phyloP scores from a whole-genome alignment of 371 early-diverging fungal genomes.

The Mortierella sp. region DNA sequence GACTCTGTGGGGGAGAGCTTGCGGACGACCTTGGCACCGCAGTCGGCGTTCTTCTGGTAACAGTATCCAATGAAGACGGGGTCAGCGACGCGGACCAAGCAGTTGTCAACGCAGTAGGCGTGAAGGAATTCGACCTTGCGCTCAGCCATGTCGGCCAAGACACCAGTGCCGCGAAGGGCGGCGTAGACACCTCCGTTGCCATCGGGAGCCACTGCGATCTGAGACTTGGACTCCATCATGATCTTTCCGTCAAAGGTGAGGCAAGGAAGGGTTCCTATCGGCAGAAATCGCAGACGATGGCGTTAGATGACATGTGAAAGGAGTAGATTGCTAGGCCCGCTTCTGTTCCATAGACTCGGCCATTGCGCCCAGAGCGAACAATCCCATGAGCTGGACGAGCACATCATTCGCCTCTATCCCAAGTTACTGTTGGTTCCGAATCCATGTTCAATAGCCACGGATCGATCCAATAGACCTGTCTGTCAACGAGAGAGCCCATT shows the following conservation, averaged over 20 bases:
- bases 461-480: no score
- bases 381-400: no score
- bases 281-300: neutral
- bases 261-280: conserved; percentile 37
- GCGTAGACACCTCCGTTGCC: conserved; percentile 87
- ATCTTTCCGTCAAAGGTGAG: conserved; percentile 33
- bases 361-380: no score
- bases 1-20: conserved; percentile 68
- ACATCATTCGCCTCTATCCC: no score
- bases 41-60: conserved; percentile 64
- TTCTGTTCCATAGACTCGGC: no score
- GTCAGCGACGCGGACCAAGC: conserved; percentile 72
- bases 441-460: no score
- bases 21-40: conserved; percentile 76
- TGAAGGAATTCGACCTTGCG: conserved; percentile 72
- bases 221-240: conserved; percentile 21
- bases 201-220: conserved; percentile 77
- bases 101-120: conserved; percentile 77
- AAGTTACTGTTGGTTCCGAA: no score
- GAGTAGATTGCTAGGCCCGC: conserved; percentile 63
- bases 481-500: neutral
- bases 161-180: conserved; percentile 71
- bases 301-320: conserved; percentile 54
- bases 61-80: conserved; percentile 76
- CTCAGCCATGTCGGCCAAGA: conserved; percentile 66